A percentile compares a stretch with the other conserved stretches of the same genome.
Conservation (phyloP, 2,329 filamentous ascomycete genomes). For the Ceratocystis albifundus region DNA sequence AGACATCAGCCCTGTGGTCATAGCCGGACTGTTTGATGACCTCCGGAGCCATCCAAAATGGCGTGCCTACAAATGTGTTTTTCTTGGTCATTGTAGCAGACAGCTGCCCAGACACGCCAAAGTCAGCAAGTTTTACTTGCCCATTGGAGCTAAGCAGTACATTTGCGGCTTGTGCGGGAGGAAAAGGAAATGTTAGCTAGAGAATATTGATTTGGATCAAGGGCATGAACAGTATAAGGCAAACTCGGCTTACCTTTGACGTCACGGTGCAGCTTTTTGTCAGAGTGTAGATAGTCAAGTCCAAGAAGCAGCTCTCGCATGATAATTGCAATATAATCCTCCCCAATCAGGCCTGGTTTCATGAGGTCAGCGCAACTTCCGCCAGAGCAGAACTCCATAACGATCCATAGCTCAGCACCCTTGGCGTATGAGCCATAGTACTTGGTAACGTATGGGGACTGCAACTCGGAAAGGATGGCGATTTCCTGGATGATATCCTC, state of each 20-base stretch:
- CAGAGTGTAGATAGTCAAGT: constrained; percentile 81
- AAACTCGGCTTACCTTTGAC: constrained; percentile 59
- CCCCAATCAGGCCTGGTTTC: constrained; percentile 81
- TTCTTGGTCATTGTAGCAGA: constrained; percentile 99
- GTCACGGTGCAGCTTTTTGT: constrained; percentile 92
- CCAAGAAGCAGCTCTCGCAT: constrained; percentile 79
- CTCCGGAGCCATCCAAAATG: constrained; percentile 99
- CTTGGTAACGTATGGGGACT: constrained; percentile 92
- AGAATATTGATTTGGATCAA: constrained; percentile 11
- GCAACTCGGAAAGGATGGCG: constrained; percentile 87
- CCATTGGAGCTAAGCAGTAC: constrained; percentile 79
- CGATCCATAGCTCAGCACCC: constrained; percentile 94
- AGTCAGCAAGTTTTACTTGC: constrained; percentile 94
- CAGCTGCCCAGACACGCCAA: constrained; percentile 90
- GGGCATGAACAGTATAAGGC: background rate
- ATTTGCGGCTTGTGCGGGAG: constrained; percentile 59
- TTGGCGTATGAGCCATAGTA: constrained; percentile 97
- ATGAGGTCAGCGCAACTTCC: constrained; percentile 93
- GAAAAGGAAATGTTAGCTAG: constrained; percentile 5
- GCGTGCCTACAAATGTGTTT: constrained; percentile 95
- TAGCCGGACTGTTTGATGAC: constrained; percentile 98
- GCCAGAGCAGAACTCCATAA: constrained; percentile 98
- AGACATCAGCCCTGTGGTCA: constrained; percentile 95
- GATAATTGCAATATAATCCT: constrained; percentile 96
- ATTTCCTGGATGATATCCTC: constrained; percentile 99